Base-by-base conservation (phyloP, 495 filamentous ascomycete genomes). In the Penicillium ochrochloron region DNA sequence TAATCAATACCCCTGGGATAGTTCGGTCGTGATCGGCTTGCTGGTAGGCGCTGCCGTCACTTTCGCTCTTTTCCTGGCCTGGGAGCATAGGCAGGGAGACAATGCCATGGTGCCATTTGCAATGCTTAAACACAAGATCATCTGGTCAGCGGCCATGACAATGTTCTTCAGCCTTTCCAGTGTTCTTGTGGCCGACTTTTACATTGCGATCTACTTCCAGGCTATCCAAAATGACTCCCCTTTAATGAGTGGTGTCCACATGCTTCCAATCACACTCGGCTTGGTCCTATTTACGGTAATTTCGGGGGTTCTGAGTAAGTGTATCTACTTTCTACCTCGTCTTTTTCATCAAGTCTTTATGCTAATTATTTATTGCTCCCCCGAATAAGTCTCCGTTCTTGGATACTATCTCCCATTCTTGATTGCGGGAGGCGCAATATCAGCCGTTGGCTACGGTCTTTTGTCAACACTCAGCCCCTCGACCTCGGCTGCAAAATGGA, bases 201-300 rank as follows among this genome's bases (percentile, higher is more conserved):
- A 87, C 74, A 71, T 93, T 34, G 88, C 92, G 0, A 86, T 92
- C 63, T 95, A 87, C 84, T 93, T 94, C 78, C 91, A 94, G 72
- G 83, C 88, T 10, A 85, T 93, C 65, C 83, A 89, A 65, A 84
- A 82, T 46, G 81, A 82, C 1, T 76, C 75, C 0, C 89, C 91
- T 10, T 78, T 86, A 11, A 72, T 83, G 41, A 90, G 87, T 17
- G 91, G 92, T 42, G 86, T 93, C 60, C 79, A 83, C 60, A 88
- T 86, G 66, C 76, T 94, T 8, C 91, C 91, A 0, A 80, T 87
- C 66, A 82, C 91, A 6, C 71, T 92, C 8, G 70, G 56, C 7
- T 19, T 60, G 23, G 75, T 15, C 66, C 81, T 33, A 81, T 89
- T 29, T 41, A 85, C 85, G 0, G 75, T 92, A 14, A 9, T 84